Percentiles rank a stretch among this genome's conserved stretches.
phyloP scores from a whole-genome alignment of 768 basidiomycete genomes.

The Myochromella boudieri region DNA sequence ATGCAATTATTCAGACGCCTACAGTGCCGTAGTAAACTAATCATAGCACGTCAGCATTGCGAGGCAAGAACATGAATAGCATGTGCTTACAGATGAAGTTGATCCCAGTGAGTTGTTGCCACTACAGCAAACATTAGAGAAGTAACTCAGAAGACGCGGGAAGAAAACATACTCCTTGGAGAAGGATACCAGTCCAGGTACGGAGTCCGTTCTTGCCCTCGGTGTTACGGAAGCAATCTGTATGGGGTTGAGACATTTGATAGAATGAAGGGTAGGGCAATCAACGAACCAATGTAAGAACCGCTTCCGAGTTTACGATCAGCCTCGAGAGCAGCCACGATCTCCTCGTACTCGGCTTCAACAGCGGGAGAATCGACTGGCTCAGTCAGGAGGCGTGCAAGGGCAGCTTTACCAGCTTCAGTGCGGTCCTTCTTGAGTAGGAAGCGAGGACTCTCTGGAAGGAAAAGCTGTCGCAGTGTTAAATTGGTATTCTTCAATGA shows the following conservation, averaged over 20 bases:
- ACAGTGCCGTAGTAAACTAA: constrained; percentile 61
- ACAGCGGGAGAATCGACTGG: constrained; percentile 48
- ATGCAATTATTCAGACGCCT: constrained; percentile 20
- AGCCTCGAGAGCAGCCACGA: constrained; percentile 54
- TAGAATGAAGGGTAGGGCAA: not conserved
- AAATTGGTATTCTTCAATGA: not conserved
- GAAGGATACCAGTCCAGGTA: constrained; percentile 78
- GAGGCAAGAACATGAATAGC: not conserved
- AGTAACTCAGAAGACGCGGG: not conserved
- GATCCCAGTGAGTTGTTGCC: constrained; percentile 79
- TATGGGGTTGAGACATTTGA: not conserved
- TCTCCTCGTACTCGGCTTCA: constrained; percentile 49
- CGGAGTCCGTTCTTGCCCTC: constrained; percentile 64
- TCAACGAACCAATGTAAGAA: constrained; percentile 44
- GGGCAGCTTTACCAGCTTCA: constrained; percentile 55
- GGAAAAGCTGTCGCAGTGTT: constrained; percentile 7
- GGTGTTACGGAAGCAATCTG: constrained; percentile 55
- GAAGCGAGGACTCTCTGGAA: constrained; percentile 65
- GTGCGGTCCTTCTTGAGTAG: constrained; percentile 67
- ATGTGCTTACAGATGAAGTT: constrained; percentile 44
- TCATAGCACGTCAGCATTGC: not conserved
- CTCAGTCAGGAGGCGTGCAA: constrained; percentile 63
- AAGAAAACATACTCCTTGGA: constrained; percentile 49
- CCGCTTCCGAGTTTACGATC: constrained; percentile 61
- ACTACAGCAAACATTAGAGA: constrained; percentile 17